Base-by-base conservation (phyloP, 352 stramenopile genomes). In the Phytophthora pistaciae region DNA sequence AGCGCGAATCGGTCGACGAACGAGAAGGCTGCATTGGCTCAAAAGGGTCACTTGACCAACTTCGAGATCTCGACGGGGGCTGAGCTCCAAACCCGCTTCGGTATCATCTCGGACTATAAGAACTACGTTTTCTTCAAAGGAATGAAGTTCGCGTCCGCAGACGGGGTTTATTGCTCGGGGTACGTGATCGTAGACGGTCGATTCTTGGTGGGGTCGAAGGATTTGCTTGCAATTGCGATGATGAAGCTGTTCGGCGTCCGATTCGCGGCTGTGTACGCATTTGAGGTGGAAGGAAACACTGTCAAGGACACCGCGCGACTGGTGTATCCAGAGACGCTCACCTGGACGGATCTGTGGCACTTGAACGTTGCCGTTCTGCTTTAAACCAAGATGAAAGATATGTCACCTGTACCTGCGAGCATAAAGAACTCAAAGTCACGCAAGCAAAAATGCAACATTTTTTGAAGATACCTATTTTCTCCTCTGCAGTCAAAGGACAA, bases 151-250 rank as follows among this genome's bases (percentile, higher is more conserved):
- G 74, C 74, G 25, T 75, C 66, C n/a, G 65, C 68, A 25, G 75
- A 78, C 5, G 77, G 70, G 16, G 79, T 79, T 31, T 82, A 76
- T 52, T 72, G 69, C 66, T 74, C 57, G 1, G 72, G 69, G 0
- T 83, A 70, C 40, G 73, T 84, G 8, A 74, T 84, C 14, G 74
- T 73, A 1, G 73, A 78, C 46, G 56, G 65, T 20, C 75, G 74
- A 42, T 80, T 70, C 40, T 63, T 84, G 25, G 68, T 80, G 9
- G 52, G 65, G 14, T 73, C 71, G 10, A 70, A 76, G 25, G 60
- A 78, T 42, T 49, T 82, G 8, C 21, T 67, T 20, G 53, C 61
- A 14, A 65, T 82, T 46, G 54, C 55, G 7, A 56, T 78, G 44
- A 85, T 82, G 4, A 83, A 83, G 56, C 16, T 79, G 11, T 11